Evolutionary conservation across 352 stramenopile species (phyloP).

Genomic region (Pythium aristosporum): DNA sequence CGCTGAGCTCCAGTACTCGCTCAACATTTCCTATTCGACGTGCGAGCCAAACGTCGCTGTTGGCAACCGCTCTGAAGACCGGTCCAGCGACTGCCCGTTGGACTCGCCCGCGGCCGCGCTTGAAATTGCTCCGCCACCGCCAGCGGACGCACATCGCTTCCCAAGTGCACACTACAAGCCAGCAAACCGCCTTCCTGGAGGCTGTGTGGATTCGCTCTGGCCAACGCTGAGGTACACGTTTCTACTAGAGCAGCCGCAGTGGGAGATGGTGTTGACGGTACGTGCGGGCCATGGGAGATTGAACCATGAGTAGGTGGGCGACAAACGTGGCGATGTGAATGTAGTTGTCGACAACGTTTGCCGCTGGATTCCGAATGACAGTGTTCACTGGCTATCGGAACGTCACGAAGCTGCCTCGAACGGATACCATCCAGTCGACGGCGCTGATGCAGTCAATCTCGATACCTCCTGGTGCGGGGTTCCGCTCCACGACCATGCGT

Average conservation of each 20-base stretch:
- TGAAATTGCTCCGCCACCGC: neutral
- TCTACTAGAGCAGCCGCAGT: conserved; percentile 6
- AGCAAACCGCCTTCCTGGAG: neutral
- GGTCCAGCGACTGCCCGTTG: neutral
- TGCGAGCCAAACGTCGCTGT: neutral
- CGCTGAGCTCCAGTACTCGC: conserved; percentile 3
- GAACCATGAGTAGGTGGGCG: neutral
- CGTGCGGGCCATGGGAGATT: neutral
- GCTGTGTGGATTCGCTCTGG: conserved; percentile 15
- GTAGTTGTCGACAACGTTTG: conserved; percentile 25
- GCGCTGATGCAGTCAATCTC: conserved; percentile 8
- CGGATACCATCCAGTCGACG: neutral
- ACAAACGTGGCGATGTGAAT: neutral
- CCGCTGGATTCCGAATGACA: conserved; percentile 16
- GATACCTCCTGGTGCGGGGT: conserved; percentile 11
- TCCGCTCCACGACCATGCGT: conserved; percentile 8
- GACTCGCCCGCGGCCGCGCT: neutral
- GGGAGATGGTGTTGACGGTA: conserved; percentile 19
- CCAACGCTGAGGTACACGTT: conserved; percentile 22
- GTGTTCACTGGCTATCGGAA: conserved; percentile 9
- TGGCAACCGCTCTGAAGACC: neutral
- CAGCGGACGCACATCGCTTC: neutral
- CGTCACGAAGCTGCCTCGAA: neutral
- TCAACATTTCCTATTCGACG: conserved; percentile 19
- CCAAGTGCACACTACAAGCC: conserved; percentile 15